Conservation (phyloP, 2,329 filamentous ascomycete species). For the Lomentospora prolificans region DNA sequence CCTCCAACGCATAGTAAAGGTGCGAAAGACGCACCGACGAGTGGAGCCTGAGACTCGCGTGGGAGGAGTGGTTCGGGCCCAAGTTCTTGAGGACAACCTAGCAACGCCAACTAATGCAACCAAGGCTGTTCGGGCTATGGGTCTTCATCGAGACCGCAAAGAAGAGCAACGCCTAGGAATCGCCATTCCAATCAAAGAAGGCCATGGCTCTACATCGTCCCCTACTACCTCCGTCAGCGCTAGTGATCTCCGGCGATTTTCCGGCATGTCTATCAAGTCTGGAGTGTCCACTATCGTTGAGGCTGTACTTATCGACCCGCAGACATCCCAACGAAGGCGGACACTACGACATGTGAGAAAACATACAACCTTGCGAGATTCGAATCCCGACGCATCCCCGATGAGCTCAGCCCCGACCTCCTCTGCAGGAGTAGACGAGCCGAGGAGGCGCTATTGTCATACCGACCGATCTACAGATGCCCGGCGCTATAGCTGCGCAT, state of each 20-base stretch:
- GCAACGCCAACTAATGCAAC: slow-evolving; percentile 42
- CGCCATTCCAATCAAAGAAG: background rate
- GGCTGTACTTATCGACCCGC: slow-evolving; percentile 44
- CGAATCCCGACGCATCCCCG: slow-evolving; percentile 28
- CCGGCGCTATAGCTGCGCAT: slow-evolving; percentile 38
- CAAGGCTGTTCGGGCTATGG: slow-evolving; percentile 36
- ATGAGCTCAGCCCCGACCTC: slow-evolving; percentile 33
- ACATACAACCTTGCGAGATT: slow-evolving; percentile 38
- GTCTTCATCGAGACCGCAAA: slow-evolving; percentile 26
- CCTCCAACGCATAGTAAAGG: slow-evolving; percentile 41
- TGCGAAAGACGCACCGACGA: slow-evolving; percentile 32
- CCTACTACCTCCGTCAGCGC: slow-evolving; percentile 26
- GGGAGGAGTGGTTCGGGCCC: slow-evolving; percentile 19
- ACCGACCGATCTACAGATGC: slow-evolving; percentile 18
- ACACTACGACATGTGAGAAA: slow-evolving; percentile 55
- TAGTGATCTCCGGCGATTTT: slow-evolving; percentile 38
- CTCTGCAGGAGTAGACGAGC: slow-evolving; percentile 9
- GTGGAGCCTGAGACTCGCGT: slow-evolving; percentile 17
- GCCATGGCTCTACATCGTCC: slow-evolving; percentile 7
- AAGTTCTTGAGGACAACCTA: slow-evolving; percentile 36
- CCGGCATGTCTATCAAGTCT: slow-evolving; percentile 44
- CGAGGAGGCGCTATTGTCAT: slow-evolving; percentile 18
- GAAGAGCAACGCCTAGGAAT: background rate
- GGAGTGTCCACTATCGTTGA: slow-evolving; percentile 47
- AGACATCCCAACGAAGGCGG: slow-evolving; percentile 32